These are phyloP conservation scores for Flaveria ramosissima DNA, from an alignment of 129 eudicot genomes.

Conservation along the genomic window DNA sequence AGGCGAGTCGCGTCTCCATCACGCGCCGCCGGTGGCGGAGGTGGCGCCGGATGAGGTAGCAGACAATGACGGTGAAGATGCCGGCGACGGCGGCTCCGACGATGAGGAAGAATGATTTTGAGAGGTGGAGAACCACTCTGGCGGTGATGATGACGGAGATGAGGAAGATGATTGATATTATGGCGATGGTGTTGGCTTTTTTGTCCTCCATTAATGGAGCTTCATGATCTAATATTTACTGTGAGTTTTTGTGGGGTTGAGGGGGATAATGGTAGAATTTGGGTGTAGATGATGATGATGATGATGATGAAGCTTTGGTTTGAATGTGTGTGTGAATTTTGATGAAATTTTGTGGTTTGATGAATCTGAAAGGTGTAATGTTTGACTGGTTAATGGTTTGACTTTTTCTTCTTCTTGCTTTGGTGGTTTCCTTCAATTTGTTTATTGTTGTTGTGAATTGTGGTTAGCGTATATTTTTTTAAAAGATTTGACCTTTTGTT, in stretches of 20 bases:
- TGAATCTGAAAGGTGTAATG: slow-evolving; percentile 14
- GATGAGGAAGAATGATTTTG: slow-evolving; percentile 52
- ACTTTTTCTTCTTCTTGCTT: slow-evolving; percentile 19
- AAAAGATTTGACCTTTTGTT: not conserved
- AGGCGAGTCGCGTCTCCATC: slow-evolving; percentile 48
- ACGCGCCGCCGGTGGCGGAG: slow-evolving; percentile 37
- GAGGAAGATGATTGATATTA: slow-evolving; percentile 40
- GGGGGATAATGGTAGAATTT: not conserved
- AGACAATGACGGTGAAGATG: slow-evolving; percentile 50
- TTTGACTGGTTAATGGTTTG: slow-evolving; percentile 32
- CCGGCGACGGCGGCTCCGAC: slow-evolving; percentile 62
- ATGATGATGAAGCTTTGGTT: too few species aligned
- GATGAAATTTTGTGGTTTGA: not conserved
- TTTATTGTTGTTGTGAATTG: not conserved
- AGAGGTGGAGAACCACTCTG: slow-evolving; percentile 40
- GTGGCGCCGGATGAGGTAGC: slow-evolving; percentile 42
- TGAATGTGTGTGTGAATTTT: not conserved
- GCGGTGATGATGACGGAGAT: slow-evolving; percentile 42
- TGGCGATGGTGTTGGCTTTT: slow-evolving; percentile 47
- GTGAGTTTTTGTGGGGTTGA: not conserved
- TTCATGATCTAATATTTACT: slow-evolving; percentile 8
- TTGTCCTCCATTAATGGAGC: slow-evolving; percentile 56
- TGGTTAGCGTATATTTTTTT: not conserved
- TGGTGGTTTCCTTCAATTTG: not conserved
- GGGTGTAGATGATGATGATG: not conserved